Evolutionary conservation across 768 basidiomycete species (phyloP), one percentile per base, ranked within the genome.

Genomic region (Lyophyllum decastes): DNA sequence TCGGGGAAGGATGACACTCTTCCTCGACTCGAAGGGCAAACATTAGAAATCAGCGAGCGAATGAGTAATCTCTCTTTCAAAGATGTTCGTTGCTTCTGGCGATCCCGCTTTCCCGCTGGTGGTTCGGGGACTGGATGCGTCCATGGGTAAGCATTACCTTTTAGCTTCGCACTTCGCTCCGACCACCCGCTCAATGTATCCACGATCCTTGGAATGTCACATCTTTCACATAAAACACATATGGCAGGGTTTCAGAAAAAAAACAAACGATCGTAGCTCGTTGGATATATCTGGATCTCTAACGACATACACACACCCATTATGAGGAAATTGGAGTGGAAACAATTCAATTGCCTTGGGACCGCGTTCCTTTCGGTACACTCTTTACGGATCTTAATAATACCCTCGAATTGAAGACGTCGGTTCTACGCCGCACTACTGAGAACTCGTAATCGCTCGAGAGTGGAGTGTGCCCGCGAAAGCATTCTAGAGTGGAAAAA

Each of bases 311-410:
- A 38, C 8, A 1, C 11, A 10, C 19, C 16, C 21, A 51, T 24
- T 51, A 19, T 25, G 14, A 4, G 22, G 6, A 24, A 35, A 25
- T 45, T 26, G 40, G 11, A 41, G 10, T 10, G n/a, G n/a, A 41
- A 41, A 41, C 40, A 41, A n/a, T 6, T 24, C 9, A 24, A 55
- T 25, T 41, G 49, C n/a, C 30, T 26, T 14, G 24, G 27, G 51
- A 66, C 64, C 60, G 63, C 66, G 65, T 10, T 59, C 33, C 58
- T 61, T 62, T 68, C 66, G 68, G 58, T 64, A 26, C 53, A 63
- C 61, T 59, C 30, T 22, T 43, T 24, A 54, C 62, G 60, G 49
- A 43, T 61, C 58, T 62, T 61, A 61, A 55, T 30, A 61, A 60
- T 57, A 49, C 34, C 35, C 52, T 38, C 33, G 40, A 55, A 45